These are phyloP conservation scores for Rhododendron williamsianum DNA, from an alignment of 148 eudicot species.

Conservation along the genomic window DNA sequence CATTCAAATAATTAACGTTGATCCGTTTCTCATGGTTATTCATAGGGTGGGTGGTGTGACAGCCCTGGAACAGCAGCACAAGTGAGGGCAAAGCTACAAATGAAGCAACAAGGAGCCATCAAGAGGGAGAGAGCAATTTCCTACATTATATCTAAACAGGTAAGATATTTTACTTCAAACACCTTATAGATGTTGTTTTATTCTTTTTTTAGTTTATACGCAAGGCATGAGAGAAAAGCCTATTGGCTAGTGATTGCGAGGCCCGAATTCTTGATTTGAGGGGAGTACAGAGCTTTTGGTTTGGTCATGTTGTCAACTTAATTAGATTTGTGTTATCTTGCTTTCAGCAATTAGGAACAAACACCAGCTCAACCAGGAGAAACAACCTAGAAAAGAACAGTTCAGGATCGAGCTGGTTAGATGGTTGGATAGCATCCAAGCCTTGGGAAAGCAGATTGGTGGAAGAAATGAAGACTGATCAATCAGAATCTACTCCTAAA, in stretches of 20 bases:
- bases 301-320: not conserved
- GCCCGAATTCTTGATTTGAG: not conserved
- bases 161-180: slow-evolving; percentile 7
- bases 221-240: not conserved
- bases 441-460: slow-evolving; percentile 61
- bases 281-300: not conserved
- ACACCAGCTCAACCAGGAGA: slow-evolving; percentile 28
- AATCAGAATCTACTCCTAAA: slow-evolving; percentile 31
- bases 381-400: slow-evolving; percentile 34
- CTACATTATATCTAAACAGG: slow-evolving; percentile 59
- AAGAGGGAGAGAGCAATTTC: slow-evolving; percentile 79
- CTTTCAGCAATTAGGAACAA: slow-evolving; percentile 48
- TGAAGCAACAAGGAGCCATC: slow-evolving; percentile 74
- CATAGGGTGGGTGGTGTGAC: slow-evolving; percentile 80
- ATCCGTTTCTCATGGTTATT: not conserved
- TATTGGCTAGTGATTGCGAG: not conserved
- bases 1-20: not conserved
- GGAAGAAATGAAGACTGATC: slow-evolving; percentile 36
- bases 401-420: slow-evolving; percentile 61
- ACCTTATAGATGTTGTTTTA: not conserved
- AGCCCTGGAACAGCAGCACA: slow-evolving; percentile 70
- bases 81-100: slow-evolving; percentile 62
- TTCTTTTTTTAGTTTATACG: not conserved
- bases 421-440: slow-evolving; percentile 73
- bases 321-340: not conserved